phyloP scores from a whole-genome alignment of 1,284 basidiomycete genomes.

The Tetrapyrgos nigripes region DNA sequence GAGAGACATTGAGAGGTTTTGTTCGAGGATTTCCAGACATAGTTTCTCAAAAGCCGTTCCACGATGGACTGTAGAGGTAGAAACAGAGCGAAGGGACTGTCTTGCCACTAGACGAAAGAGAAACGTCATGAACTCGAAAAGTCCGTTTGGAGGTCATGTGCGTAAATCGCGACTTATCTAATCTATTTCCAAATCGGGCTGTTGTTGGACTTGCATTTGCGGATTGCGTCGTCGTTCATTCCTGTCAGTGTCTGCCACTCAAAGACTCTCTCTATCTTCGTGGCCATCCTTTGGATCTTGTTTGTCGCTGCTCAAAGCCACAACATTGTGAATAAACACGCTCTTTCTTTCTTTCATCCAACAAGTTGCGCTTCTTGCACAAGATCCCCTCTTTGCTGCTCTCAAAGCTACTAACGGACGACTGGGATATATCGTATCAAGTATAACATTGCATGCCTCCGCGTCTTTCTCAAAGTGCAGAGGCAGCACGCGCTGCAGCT shows the following conservation, averaged over 20 bases:
- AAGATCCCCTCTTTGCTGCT: not conserved
- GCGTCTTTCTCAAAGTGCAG: slow-evolving; percentile 67
- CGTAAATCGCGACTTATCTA: not conserved
- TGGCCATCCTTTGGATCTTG: not conserved
- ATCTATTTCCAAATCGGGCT: not conserved
- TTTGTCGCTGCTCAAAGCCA: not conserved
- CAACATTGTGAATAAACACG: not conserved
- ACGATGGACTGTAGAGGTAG: slow-evolving; percentile 39
- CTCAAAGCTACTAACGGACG: not conserved
- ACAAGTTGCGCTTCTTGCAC: not conserved
- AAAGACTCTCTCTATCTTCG: not conserved
- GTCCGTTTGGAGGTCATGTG: not conserved
- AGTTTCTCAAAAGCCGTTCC: slow-evolving; percentile 82
- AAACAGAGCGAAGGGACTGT: not conserved
- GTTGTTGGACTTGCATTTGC: not conserved
- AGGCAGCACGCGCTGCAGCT: slow-evolving; percentile 82
- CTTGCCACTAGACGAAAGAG: not conserved
- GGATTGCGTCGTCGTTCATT: not conserved
- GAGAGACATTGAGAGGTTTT: slow-evolving; percentile 81
- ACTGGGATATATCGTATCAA: not conserved
- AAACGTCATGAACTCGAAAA: not conserved
- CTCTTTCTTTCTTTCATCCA: not conserved
- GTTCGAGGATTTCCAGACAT: slow-evolving; percentile 64
- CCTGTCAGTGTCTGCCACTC: not conserved
- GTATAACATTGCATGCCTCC: slow-evolving; percentile 50